Evolutionary conservation across 805 yeast species (phyloP), one percentile per base, ranked within the genome.

Genomic region (Pichia eremophila): DNA sequence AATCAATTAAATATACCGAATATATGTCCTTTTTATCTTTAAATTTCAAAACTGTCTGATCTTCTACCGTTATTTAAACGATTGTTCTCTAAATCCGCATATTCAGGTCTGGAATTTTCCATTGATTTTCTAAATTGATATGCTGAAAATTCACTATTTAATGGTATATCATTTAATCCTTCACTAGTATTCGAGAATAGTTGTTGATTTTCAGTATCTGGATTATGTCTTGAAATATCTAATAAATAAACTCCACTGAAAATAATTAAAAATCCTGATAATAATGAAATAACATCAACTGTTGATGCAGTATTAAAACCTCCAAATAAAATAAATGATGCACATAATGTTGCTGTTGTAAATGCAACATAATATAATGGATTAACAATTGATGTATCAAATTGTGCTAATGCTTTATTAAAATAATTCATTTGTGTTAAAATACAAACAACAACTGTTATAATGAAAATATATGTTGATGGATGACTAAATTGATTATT

Each of bases 381-480:
- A 64, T 88, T 88, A 47, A 88, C 96, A 56, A 88, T 85, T 0
- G 95, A 85, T 7, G 96, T 88, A 63, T 89, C 96, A 58, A 88
- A 88, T 64, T 86, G 95, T 57, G 90, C 96, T 60, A 88, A 73
- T 0, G 96, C 96, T 70, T 86, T 89, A 73, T 88, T 88, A 72
- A 88, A 86, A 63, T 85, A 88, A 69, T 86, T 88, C 96, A 88
- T 88, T 66, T 88, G 96, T 7, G 95, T 86, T 57, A 85, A 58
- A 55, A 88, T 89, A 66, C 96, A 88, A 39, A 83, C 74, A 9
- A 72, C 85, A 48, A 88, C 95, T 25, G 86, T 89, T 31, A 76
- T 55, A 35, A 86, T 75, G 72, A 88, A 88, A 48, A 89, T 70
- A 60, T 89, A 88, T 0, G 96, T 88, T 35, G 93, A 83, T 9